Evolutionary conservation across 2,329 filamentous ascomycete species (phyloP), one percentile per base, ranked within the genome.

Genomic region (Xylaria sp.): DNA sequence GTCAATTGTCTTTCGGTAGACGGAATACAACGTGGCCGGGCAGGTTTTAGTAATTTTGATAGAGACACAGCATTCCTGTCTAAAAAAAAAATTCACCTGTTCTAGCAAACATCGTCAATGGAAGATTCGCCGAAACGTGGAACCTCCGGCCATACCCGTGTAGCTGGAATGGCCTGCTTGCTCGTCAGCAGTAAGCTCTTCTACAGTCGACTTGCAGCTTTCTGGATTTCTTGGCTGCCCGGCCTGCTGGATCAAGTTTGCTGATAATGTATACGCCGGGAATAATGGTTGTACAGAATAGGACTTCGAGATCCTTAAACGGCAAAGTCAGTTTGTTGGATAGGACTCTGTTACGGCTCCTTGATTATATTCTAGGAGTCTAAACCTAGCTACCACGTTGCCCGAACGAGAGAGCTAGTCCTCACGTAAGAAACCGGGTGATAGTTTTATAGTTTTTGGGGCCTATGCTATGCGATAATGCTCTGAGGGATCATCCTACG

Each of bases 41-140:
- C 44, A 10, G 46, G 49, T 53, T 63, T 58, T 38, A 11, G 40
- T 65, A 67, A 70, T 68, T 36, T 64, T 15, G 59, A 48, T 42
- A 65, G 62, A 67, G 64, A 71, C 64, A 69, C 13, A 23, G 31
- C 67, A 69, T 71, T 69, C 67, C 67, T 28, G 38, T 26, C 36
- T 48, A 59, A 51, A 36, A 28, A 28, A 33, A 49, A 65, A 48
- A 23, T 23, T 63, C 66, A 63, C 38, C 63, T 62, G 54, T 42
- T 63, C 66, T 20, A 33, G 69, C 57, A 42, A 36, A 58, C 46
- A 60, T 58, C 46, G 48, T 36, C 13, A 49, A 53, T 17, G 48
- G 38, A 31, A 33, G 17, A 44, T 48, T 23, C 46, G 26, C 53
- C 40, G 23, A 59, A 59, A 44, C n/a, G 38, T 31, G 56, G 11